These are phyloP conservation scores for Komagataella phaffii DNA, from an alignment of 805 yeast genomes.

Conservation along the genomic window DNA sequence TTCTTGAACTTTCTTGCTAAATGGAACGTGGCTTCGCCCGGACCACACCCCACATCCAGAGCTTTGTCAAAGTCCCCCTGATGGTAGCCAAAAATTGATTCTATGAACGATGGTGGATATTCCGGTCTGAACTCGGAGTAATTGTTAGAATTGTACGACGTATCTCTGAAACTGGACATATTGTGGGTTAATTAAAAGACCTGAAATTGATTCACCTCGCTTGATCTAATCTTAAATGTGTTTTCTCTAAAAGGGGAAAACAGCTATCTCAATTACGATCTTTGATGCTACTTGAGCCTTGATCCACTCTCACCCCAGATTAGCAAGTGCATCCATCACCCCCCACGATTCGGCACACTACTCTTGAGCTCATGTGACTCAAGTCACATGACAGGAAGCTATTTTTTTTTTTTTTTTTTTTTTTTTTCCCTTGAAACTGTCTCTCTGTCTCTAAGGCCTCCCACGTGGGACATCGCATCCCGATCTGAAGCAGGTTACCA, in stretches of 20 bases:
- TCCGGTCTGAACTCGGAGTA: constrained; percentile 54
- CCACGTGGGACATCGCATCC: neutral
- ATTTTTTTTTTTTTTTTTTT: too few relatives aligned
- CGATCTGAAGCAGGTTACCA: neutral
- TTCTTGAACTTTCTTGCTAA: constrained; percentile 22
- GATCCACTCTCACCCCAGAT: too few relatives aligned
- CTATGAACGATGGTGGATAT: constrained; percentile 41
- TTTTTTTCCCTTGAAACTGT: neutral
- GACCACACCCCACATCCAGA: constrained; percentile 52
- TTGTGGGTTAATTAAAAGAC: constrained; percentile 13
- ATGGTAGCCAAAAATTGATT: constrained; percentile 23
- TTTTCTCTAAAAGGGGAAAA: too few relatives aligned
- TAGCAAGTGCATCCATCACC: neutral
- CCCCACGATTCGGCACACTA: too few relatives aligned
- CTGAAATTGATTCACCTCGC: too few relatives aligned
- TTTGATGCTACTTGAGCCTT: too few relatives aligned
- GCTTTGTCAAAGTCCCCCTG: constrained; percentile 20
- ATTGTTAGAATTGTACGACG: constrained; percentile 32
- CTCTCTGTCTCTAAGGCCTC: neutral
- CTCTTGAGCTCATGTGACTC: neutral
- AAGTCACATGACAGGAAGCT: neutral
- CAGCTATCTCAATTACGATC: too few relatives aligned
- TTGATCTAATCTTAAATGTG: too few relatives aligned
- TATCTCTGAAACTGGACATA: constrained; percentile 59
- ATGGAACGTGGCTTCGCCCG: constrained; percentile 37